phyloP scores from a whole-genome alignment of 768 basidiomycete species.

The Collybiopsis luxurians region DNA sequence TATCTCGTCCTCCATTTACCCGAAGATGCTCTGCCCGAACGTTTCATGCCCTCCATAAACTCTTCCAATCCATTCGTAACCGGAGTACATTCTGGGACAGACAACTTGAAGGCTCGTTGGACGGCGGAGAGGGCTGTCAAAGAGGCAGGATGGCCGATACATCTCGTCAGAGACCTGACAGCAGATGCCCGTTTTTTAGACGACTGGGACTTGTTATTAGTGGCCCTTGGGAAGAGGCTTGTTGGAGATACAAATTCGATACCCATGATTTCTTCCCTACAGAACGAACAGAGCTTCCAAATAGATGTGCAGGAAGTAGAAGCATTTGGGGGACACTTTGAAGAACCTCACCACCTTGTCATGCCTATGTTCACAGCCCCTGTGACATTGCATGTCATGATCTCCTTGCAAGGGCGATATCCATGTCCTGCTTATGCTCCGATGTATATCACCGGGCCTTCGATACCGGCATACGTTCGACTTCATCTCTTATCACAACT shows the following conservation, averaged over 20 bases:
- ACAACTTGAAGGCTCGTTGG: conserved; percentile 74
- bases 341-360: conserved; percentile 44
- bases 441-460: conserved; percentile 70
- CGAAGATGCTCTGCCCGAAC: conserved; percentile 82
- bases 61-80: conserved; percentile 71
- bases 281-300: conserved; percentile 11
- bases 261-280: conserved; percentile 10
- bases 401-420: conserved; percentile 43
- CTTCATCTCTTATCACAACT: conserved; percentile 75
- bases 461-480: conserved; percentile 76
- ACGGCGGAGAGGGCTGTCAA: conserved; percentile 76
- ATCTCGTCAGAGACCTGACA: conserved; percentile 58
- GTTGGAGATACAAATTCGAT: conserved; percentile 34
- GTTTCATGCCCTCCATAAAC: conserved; percentile 62
- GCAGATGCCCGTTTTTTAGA: conserved; percentile 35
- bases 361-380: conserved; percentile 66
- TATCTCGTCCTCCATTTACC: conserved; percentile 81
- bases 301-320: conserved; percentile 46
- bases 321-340: conserved; percentile 54
- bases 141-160: conserved; percentile 79
- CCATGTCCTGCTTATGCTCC: conserved; percentile 52
- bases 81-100: conserved; percentile 57
- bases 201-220: conserved; percentile 55
- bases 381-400: conserved; percentile 64
- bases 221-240: conserved; percentile 51